Evolutionary conservation across 2,329 filamentous ascomycete genomes (phyloP).

Genomic region (Tolypocladium pustulatum): DNA sequence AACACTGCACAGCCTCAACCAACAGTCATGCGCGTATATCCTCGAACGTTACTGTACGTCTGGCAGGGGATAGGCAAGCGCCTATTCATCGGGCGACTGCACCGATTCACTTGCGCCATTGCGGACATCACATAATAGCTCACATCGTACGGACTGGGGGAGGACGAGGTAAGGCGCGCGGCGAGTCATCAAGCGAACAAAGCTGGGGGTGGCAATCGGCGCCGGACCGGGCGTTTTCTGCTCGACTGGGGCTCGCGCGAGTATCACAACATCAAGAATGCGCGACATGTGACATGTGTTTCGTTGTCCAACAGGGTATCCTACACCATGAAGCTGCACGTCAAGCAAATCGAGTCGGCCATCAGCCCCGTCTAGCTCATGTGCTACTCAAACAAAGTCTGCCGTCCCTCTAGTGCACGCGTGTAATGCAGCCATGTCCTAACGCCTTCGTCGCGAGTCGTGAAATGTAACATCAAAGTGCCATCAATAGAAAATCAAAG

Average conservation of each 20-base stretch:
- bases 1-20: background rate
- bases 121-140: background rate
- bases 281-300: background rate
- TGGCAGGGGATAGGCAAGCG: background rate
- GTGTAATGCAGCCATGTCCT: background rate
- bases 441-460: background rate
- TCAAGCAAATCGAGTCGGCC: background rate
- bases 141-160: background rate
- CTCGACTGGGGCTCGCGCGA: background rate
- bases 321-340: background rate
- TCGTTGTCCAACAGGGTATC: background rate
- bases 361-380: background rate
- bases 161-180: background rate
- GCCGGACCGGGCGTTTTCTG: background rate
- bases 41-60: background rate
- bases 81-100: background rate
- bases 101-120: background rate
- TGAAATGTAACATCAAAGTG: background rate
- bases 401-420: background rate
- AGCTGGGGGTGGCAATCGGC: background rate
- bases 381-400: background rate
- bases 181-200: background rate
- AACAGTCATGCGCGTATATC: background rate
- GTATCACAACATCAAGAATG: background rate
- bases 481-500: background rate